These are phyloP conservation scores for Hypericum androsaemum DNA, from an alignment of 345 rosid genomes.

Conservation along the genomic window DNA sequence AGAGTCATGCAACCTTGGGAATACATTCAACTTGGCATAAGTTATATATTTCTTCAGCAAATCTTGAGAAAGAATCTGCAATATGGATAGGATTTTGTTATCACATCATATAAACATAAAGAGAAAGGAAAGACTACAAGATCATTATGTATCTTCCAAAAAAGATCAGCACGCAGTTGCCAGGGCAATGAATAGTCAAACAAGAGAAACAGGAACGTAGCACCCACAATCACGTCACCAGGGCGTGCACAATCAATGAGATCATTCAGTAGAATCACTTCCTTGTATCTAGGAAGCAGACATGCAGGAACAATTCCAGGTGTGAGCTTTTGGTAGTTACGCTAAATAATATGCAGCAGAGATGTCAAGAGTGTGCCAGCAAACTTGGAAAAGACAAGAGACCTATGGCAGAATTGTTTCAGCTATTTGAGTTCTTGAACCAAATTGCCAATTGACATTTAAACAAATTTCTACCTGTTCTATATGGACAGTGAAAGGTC, in stretches of 20 bases:
- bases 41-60: conserved; percentile 86
- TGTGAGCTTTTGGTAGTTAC: conserved; percentile 93
- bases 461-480: conserved; percentile 50
- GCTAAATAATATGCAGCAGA: conserved; percentile 60
- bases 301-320: conserved; percentile 99
- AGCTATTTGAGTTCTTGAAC: too few relatives aligned
- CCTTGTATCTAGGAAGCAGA: conserved; percentile 96
- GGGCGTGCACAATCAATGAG: conserved; percentile 96
- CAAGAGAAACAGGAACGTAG: conserved; percentile 10
- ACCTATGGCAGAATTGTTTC: too few relatives aligned
- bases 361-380: too few relatives aligned
- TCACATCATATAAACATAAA: conserved; percentile 10
- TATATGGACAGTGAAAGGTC: conserved; percentile 86
- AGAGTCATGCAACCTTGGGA: conserved; percentile 75
- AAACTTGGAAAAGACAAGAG: too few relatives aligned
- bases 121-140: too few relatives aligned
- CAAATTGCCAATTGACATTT: too few relatives aligned
- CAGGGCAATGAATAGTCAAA: conserved; percentile 1
- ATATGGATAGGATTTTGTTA: conserved; percentile 1
- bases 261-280: conserved; percentile 87
- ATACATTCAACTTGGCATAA: conserved; percentile 76
- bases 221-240: conserved; percentile 83
- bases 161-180: neutral
- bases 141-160: neutral
- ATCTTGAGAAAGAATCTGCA: conserved; percentile 70